Evolutionary conservation across 371 early-diverging fungal species (phyloP).

Genomic region (Blakeslea trispora): DNA sequence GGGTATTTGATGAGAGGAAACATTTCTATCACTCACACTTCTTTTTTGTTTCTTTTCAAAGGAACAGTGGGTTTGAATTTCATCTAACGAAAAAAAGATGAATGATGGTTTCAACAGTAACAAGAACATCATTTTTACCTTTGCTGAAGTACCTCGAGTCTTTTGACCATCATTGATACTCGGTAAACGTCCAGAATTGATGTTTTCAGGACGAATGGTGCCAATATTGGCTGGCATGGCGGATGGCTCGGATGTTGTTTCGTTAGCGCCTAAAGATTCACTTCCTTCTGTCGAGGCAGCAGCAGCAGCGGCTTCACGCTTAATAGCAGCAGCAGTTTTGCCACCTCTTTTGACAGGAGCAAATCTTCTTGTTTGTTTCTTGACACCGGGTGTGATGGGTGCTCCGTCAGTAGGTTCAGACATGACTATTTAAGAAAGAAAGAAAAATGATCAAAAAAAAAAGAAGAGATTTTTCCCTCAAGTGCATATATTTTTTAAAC

Average conservation of each 20-base stretch:
- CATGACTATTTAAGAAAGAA: constrained; percentile 1
- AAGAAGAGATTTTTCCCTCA: too few species aligned
- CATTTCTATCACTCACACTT: constrained; percentile 58
- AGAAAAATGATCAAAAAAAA: background rate
- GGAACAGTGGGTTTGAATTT: constrained; percentile 71
- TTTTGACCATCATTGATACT: constrained; percentile 49
- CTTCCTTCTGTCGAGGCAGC: constrained; percentile 1
- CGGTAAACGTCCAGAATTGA: constrained; percentile 39
- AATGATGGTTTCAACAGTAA: background rate
- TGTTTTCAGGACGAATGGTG: constrained; percentile 37
- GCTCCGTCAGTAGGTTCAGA: constrained; percentile 12
- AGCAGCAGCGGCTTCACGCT: constrained; percentile 14
- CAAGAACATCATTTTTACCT: constrained; percentile 46
- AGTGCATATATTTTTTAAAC: too few species aligned
- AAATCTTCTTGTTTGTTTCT: constrained; percentile 41
- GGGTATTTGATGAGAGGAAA: too few species aligned
- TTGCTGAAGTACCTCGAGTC: constrained; percentile 52
- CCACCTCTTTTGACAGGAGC: constrained; percentile 35
- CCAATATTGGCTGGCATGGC: constrained; percentile 31
- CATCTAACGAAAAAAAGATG: constrained; percentile 51
- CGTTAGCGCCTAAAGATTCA: constrained; percentile 4
- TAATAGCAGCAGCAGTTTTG: constrained; percentile 12
- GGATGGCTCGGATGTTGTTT: constrained; percentile 9
- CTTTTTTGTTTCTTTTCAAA: constrained; percentile 63
- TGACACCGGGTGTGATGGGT: constrained; percentile 29